Percentiles rank a stretch among this genome's conserved stretches.
Evolutionary conservation across 2,329 filamentous ascomycete genomes (phyloP).

Genomic region (Colletotrichum sp.): DNA sequence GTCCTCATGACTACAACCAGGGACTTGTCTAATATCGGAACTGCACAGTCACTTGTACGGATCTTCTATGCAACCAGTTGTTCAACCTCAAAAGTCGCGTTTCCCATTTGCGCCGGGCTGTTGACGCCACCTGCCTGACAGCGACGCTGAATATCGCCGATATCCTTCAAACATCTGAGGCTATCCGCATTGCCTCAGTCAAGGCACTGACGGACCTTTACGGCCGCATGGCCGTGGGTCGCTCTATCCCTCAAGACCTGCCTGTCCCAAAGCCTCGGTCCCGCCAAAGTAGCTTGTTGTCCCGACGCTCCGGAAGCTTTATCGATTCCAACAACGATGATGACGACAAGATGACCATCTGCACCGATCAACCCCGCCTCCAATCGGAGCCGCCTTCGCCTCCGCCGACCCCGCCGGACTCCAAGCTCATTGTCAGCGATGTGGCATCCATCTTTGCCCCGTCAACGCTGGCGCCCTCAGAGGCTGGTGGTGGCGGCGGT

Average conservation of each 20-base stretch:
- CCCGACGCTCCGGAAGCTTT: background rate
- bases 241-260: constrained; percentile 31
- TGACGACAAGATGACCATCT: constrained; percentile 28
- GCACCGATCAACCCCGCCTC: constrained; percentile 27
- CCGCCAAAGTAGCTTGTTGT: constrained; percentile 12
- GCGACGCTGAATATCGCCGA: constrained; percentile 36
- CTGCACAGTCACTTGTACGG: constrained; percentile 25
- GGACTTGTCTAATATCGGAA: constrained; percentile 22
- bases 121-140: constrained; percentile 13
- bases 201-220: constrained; percentile 40
- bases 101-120: constrained; percentile 26
- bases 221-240: constrained; percentile 34
- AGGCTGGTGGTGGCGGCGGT: background rate
- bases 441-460: constrained; percentile 21
- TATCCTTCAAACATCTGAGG: constrained; percentile 37
- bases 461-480: constrained; percentile 16
- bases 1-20: background rate
- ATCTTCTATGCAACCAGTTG: constrained; percentile 32
- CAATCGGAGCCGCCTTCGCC: constrained; percentile 35
- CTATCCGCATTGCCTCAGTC: constrained; percentile 33
- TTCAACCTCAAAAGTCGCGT: constrained; percentile 27
- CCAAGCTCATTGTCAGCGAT: constrained; percentile 24
- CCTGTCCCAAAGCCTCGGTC: constrained; percentile 24
- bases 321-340: background rate
- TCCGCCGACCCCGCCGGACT: constrained; percentile 28